Base-by-base conservation (phyloP, 257 asterid species). In the Cinchona pubescens region DNA sequence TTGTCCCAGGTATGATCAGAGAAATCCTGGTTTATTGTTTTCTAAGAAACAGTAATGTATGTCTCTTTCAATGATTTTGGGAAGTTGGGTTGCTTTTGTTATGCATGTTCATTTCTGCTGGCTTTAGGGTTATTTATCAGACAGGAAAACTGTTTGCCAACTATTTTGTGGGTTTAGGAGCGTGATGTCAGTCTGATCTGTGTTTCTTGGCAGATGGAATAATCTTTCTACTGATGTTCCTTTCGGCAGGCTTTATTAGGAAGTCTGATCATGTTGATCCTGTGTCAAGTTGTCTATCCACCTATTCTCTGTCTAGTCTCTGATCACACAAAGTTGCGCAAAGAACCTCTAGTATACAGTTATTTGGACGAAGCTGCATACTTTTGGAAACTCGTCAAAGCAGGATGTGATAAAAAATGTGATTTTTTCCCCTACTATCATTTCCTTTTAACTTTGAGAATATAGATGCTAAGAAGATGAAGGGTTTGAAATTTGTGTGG, bases 1-100 rank as follows among this genome's bases (percentile, higher is more conserved):
- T 83, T 95, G 86, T 84, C 98, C 69, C 99, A 95, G 97, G 99
- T 95, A 83, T 84, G 74, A 37, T 49, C 32, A 29, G 38, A 60
- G 35, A 27, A 61, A 45, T 74, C 3, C 38, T 16, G 53, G 21
- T 69, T 70, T 32, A 25, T 34, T 30, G 12, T n/a, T 29, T 34
- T 43, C 25, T 29, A 4, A 40, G 40, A 42, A 29, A 19, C 12
- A 13, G 49, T 51, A 38, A 14, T 6, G 55, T 25, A 4, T 2
- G 15, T 70, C 18, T 53, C 60, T 21, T 53, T 53, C n/a, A 8
- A 16, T 71, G 58, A 40, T 42, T 19, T 23, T 27, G 51, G 45
- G 45, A 38, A 71, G 64, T 71, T 59, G 37, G 37, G 3, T 14
- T 30, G 3, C 29, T 30, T n/a, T n/a, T 69, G 25, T 45, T 15